Evolutionary conservation across 768 basidiomycete genomes (phyloP).

Genomic region (Boletellus ananiceps): DNA sequence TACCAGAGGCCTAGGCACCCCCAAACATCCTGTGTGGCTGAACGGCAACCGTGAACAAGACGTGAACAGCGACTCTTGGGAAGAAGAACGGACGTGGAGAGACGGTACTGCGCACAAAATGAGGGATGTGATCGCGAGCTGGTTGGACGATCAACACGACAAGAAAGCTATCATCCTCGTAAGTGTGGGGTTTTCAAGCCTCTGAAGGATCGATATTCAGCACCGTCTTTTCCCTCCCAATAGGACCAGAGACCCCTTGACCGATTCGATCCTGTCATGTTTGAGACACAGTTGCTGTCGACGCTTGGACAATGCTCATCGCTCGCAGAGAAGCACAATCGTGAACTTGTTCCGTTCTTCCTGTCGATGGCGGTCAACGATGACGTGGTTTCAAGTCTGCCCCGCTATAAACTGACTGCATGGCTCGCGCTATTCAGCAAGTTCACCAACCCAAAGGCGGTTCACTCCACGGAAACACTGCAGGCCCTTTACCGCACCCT

Average conservation of each 20-base stretch:
- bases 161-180: slow-evolving; percentile 34
- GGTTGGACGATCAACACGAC: slow-evolving; percentile 37
- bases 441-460: slow-evolving; percentile 89
- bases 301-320: slow-evolving; percentile 64
- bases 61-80: slow-evolving; percentile 38
- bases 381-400: slow-evolving; percentile 37
- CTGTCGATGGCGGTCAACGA: slow-evolving; percentile 41
- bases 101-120: slow-evolving; percentile 69
- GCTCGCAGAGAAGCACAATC: slow-evolving; percentile 82
- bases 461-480: slow-evolving; percentile 64
- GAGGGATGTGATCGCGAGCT: slow-evolving; percentile 43
- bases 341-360: slow-evolving; percentile 84
- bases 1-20: slow-evolving; percentile 6
- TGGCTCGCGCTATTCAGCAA: slow-evolving; percentile 89
- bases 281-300: slow-evolving; percentile 75
- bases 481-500: slow-evolving; percentile 63
- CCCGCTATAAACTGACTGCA: slow-evolving; percentile 57
- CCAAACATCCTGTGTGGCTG: slow-evolving; percentile 24
- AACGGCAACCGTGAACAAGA: slow-evolving; percentile 17
- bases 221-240: not conserved
- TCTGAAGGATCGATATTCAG: not conserved
- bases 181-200: slow-evolving; percentile 1
- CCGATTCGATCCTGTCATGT: slow-evolving; percentile 69
- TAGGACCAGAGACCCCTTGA: slow-evolving; percentile 42
- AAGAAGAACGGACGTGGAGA: slow-evolving; percentile 72